phyloP scores from a whole-genome alignment of 1,284 basidiomycete species.

The Amylostereum chailletii region DNA sequence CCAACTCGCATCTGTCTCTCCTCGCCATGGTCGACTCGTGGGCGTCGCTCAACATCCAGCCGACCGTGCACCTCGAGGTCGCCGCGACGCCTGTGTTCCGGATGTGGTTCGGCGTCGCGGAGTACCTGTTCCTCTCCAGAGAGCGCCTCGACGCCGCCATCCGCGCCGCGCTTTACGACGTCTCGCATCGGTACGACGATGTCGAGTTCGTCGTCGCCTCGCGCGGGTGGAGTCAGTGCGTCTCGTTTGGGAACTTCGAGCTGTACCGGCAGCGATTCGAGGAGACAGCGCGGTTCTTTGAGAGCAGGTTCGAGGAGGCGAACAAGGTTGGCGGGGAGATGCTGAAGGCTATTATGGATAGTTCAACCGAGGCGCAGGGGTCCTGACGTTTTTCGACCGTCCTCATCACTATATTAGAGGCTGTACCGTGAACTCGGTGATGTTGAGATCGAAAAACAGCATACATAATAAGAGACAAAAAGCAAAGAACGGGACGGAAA shows the following conservation, averaged over 20 bases:
- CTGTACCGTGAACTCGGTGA: too few relatives aligned
- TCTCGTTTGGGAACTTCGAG: conserved; percentile 89
- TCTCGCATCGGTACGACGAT: conserved; percentile 84
- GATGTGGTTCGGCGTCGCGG: conserved; percentile 95
- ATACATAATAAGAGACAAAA: too few relatives aligned
- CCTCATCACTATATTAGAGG: too few relatives aligned
- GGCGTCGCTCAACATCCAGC: conserved; percentile 82
- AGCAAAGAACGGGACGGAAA: too few relatives aligned
- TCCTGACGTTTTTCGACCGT: too few relatives aligned
- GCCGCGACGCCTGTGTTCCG: conserved; percentile 96
- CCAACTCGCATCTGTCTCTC: conserved; percentile 92
- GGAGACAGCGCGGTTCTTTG: conserved; percentile 79
- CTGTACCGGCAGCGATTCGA: conserved; percentile 80
- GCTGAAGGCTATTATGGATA: conserved; percentile 82
- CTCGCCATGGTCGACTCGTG: conserved; percentile 99
- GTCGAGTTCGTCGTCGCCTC: conserved; percentile 93
- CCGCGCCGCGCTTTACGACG: conserved; percentile 70
- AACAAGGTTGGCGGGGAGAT: conserved; percentile 79
- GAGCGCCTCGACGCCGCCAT: conserved; percentile 63
- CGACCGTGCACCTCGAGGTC: conserved; percentile 86
- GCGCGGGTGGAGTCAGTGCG: conserved; percentile 94
- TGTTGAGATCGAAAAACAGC: too few relatives aligned
- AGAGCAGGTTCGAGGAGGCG: conserved; percentile 83
- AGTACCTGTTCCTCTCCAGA: conserved; percentile 81
- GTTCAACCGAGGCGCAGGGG: conserved; percentile 12